phyloP scores from a whole-genome alignment of 2,329 filamentous ascomycete species.

The Nigrospora oryzae region DNA sequence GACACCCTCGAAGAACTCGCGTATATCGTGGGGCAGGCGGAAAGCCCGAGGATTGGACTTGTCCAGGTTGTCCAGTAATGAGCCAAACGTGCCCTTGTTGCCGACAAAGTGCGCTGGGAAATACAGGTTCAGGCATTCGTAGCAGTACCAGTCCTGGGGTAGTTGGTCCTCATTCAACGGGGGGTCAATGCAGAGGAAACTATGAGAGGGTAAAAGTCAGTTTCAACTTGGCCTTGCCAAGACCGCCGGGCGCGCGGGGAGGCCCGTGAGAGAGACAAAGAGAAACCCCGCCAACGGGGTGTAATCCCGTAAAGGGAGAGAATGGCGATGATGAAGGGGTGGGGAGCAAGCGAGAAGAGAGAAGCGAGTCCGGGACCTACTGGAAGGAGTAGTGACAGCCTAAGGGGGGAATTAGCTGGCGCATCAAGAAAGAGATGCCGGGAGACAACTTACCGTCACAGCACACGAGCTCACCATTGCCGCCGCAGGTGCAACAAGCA shows the following conservation, averaged over 20 bases:
- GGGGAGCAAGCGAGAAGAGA: no score
- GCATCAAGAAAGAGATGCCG: not conserved
- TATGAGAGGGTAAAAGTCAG: not conserved
- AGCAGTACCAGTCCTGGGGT: constrained; percentile 80
- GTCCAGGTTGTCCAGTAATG: constrained; percentile 56
- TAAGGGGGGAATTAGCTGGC: not conserved
- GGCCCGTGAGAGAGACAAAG: no score
- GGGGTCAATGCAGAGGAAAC: constrained; percentile 76
- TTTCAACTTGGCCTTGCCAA: no score
- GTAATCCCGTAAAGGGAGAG: no score
- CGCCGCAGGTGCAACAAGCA: constrained; percentile 78
- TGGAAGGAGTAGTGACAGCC: constrained; percentile 87
- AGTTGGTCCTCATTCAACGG: constrained; percentile 51
- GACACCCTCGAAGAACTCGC: constrained; percentile 73
- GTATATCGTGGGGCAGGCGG: constrained; percentile 60
- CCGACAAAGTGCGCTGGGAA: constrained; percentile 32
- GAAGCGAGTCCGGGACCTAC: not conserved
- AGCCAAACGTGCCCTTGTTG: constrained; percentile 49
- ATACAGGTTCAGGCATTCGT: constrained; percentile 51
- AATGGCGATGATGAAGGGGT: no score
- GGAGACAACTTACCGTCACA: constrained; percentile 50
- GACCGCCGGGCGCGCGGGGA: no score
- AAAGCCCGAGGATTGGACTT: constrained; percentile 66
- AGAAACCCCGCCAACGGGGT: no score
- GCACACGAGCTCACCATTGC: constrained; percentile 78